Conservation (phyloP, 495 filamentous ascomycete genomes). For the Glarea lozoyensis region DNA sequence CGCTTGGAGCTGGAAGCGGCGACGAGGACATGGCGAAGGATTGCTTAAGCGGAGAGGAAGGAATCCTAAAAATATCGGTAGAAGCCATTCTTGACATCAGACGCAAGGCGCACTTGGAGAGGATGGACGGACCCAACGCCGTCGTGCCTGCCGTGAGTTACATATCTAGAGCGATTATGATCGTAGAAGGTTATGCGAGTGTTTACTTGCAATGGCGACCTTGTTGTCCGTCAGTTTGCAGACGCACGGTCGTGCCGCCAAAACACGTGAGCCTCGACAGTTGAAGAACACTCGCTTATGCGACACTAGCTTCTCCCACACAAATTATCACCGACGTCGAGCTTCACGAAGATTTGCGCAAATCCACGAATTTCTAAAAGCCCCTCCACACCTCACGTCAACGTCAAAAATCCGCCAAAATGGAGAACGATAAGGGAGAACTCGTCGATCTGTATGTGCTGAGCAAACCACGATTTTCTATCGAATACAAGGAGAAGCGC, state of each 20-base stretch:
- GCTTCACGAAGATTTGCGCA: conserved; percentile 11
- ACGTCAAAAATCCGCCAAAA: conserved; percentile 46
- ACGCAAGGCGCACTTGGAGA: conserved; percentile 30
- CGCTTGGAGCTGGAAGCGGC: conserved; percentile 26
- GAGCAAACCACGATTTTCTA: too few relatives aligned
- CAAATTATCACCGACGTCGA: conserved; percentile 16
- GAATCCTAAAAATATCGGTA: conserved; percentile 21
- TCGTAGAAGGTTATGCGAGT: background rate
- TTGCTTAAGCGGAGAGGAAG: conserved; percentile 26
- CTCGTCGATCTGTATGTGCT: conserved; percentile 90
- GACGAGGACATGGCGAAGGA: conserved; percentile 35
- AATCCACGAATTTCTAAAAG: conserved; percentile 14
- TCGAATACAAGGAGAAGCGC: too few relatives aligned
- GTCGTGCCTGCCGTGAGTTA: too few relatives aligned
- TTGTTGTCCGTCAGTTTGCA: conserved; percentile 1
- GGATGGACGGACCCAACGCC: too few relatives aligned
- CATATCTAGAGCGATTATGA: conserved; percentile 1
- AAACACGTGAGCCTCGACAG: conserved; percentile 18
- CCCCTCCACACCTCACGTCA: conserved; percentile 13
- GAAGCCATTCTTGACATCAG: conserved; percentile 27
- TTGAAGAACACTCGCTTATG: conserved; percentile 3
- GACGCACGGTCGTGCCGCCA: conserved; percentile 8
- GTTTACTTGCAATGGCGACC: background rate
- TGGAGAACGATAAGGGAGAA: conserved; percentile 98
- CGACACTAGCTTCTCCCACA: too few relatives aligned